Base-by-base conservation (phyloP, 2,329 filamentous ascomycete genomes). In the Acephala macrosclerotiorum region DNA sequence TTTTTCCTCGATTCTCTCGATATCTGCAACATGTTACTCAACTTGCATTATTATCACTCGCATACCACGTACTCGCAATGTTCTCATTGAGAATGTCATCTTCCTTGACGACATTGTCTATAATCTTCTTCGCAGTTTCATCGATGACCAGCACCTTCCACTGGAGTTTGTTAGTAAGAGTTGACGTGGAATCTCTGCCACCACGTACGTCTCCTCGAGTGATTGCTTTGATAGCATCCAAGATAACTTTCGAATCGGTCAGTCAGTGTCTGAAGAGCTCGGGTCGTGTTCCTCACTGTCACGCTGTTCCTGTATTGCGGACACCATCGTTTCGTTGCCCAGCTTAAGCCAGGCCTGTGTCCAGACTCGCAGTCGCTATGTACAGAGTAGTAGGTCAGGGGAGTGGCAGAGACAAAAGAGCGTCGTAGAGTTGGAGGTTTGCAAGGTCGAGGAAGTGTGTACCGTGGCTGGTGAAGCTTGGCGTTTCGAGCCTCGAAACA, bases 61-160 rank as follows among this genome's bases (percentile, higher is more conserved):
- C 20, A 56, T 29, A 18, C 35, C n/a, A 75, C 75, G 55, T 73
- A 97, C 94, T 97, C 72, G 94, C 95, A 79, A 99, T 92, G 78
- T 97, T 97, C 80, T 94, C 89, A 78, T 97, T 96, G 80, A 99
- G 90, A 72, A 99, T 96, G 75, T 97, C 93, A 87, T 99, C 95
- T 83, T 97, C 92, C 75, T 93, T 95, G 77, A 95, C 88, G 56
- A 93, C 91, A 83, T 95, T 97, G 80, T 97, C 91, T 74, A 99
- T 86, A 73, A 99, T 87, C 79, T 91, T 94, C 78, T 90, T 90
- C 77, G 93, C 94, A 64, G 84, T 85, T 72, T 92, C 89, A 80
- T 99, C 96, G 74, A 97, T 84, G 61, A 99, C 90, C 72, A 99
- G 83, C 72, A 97, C 92, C 87, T 98, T 99, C 96, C 96, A 99